Conservation (phyloP, 805 yeast species). For the Kuraishia ogatae region DNA sequence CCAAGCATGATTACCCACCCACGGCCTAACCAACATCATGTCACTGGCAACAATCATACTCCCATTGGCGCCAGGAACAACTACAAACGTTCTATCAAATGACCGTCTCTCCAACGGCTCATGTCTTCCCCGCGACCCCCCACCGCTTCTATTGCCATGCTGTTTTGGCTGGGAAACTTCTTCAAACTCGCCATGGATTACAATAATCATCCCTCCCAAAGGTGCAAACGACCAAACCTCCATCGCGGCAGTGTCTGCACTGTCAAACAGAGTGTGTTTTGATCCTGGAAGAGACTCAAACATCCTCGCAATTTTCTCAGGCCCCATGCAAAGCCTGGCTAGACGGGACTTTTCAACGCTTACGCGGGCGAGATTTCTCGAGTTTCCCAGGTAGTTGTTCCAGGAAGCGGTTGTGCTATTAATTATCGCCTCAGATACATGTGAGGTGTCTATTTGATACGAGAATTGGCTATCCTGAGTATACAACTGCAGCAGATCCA, state of each 20-base stretch:
- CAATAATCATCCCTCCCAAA: conserved; percentile 68
- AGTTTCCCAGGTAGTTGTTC: conserved; percentile 61
- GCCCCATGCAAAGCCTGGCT: conserved; percentile 59
- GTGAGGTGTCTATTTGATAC: conserved; percentile 61
- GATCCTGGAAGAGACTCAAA: conserved; percentile 73
- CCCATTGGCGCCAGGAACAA: conserved; percentile 62
- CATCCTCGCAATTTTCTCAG: conserved; percentile 47
- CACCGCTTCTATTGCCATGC: conserved; percentile 2
- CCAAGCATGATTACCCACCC: conserved; percentile 54
- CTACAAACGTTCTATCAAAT: conserved; percentile 79
- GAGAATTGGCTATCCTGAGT: conserved; percentile 84
- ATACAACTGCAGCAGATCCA: conserved; percentile 63
- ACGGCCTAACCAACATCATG: conserved; percentile 57
- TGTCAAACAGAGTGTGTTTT: conserved; percentile 55
- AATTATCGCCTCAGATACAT: conserved; percentile 18
- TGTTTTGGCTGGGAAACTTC: conserved; percentile 53
- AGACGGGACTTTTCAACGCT: conserved; percentile 45
- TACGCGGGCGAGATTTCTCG: conserved; percentile 69
- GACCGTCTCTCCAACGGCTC: conserved; percentile 47
- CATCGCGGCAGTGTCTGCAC: conserved; percentile 63
- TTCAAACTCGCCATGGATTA: conserved; percentile 77
- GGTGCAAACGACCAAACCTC: conserved; percentile 69
- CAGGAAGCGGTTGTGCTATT: conserved; percentile 27
- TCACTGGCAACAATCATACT: conserved; percentile 83
- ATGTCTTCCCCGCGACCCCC: neutral